Percentiles rank a stretch among this genome's conserved stretches.
These are phyloP conservation scores for Ocimum tenuiflorum DNA, from an alignment of 257 asterid genomes.

Conservation along the genomic window DNA sequence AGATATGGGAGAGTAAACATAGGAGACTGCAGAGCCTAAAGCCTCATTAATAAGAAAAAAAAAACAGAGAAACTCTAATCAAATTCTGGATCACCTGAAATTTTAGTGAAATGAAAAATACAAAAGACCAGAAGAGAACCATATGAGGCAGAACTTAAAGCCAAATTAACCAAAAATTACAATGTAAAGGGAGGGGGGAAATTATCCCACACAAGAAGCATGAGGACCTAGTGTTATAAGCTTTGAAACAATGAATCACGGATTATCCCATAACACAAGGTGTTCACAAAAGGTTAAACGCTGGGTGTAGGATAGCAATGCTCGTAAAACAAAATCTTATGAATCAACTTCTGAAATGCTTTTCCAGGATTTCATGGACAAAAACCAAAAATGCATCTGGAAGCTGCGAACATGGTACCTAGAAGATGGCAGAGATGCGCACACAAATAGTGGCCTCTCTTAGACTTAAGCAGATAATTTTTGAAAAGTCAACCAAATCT, in stretches of 20 bases:
- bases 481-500: constrained; percentile 3
- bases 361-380: neutral
- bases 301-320: neutral
- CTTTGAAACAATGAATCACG: neutral
- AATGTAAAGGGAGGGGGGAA: neutral
- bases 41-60: neutral
- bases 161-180: neutral
- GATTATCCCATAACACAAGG: neutral
- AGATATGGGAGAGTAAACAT: neutral
- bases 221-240: neutral
- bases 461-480: constrained; percentile 5
- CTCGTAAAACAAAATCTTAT: neutral
- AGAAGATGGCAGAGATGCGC: neutral
- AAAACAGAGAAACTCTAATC: neutral
- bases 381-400: neutral
- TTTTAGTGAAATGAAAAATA: neutral
- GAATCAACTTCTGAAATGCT: neutral
- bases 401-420: neutral
- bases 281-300: neutral
- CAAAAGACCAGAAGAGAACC: neutral
- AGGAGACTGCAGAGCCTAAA: neutral
- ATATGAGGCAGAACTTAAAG: constrained; percentile 11
- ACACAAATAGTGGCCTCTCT: constrained; percentile 12
- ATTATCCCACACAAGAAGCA: neutral
- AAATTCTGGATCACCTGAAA: neutral